Percentiles rank a stretch among this genome's conserved stretches.
Evolutionary conservation across 345 rosid species (phyloP).

Genomic region (Hirschfeldia incana): DNA sequence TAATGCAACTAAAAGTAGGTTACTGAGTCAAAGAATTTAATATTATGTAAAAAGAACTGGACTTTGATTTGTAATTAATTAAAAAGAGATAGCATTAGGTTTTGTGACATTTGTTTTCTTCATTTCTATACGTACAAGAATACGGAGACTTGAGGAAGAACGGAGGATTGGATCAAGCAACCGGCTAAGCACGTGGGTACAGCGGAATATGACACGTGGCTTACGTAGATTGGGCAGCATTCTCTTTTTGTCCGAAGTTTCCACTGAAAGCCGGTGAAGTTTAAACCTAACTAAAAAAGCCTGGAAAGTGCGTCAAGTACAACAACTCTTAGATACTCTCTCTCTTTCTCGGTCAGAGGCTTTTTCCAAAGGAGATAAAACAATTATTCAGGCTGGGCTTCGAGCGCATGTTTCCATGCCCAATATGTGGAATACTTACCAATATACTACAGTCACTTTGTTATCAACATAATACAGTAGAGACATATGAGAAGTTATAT

Average conservation of each 20-base stretch:
- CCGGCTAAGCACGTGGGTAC: conserved; percentile 34
- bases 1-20: background rate
- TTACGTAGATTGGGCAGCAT: conserved; percentile 23
- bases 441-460: too few species aligned
- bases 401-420: too few species aligned
- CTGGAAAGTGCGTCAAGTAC: conserved; percentile 15
- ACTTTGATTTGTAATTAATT: background rate
- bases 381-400: too few species aligned
- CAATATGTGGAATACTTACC: too few species aligned
- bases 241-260: conserved; percentile 18
- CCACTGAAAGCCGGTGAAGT: conserved; percentile 30
- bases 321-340: conserved; percentile 22
- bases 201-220: conserved; percentile 11
- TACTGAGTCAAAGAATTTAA: background rate
- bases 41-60: background rate
- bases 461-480: too few species aligned
- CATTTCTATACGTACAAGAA: conserved; percentile 18
- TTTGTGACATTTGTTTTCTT: background rate
- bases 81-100: too few species aligned
- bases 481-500: too few species aligned
- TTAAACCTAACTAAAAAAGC: conserved; percentile 36
- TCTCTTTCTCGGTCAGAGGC: background rate
- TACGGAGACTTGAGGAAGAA: conserved; percentile 11
- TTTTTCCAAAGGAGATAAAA: background rate
- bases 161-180: conserved; percentile 26